These are phyloP conservation scores for Stagonosporopsis chrysanthemi DNA, from an alignment of 2,329 filamentous ascomycete genomes.

Conservation along the genomic window DNA sequence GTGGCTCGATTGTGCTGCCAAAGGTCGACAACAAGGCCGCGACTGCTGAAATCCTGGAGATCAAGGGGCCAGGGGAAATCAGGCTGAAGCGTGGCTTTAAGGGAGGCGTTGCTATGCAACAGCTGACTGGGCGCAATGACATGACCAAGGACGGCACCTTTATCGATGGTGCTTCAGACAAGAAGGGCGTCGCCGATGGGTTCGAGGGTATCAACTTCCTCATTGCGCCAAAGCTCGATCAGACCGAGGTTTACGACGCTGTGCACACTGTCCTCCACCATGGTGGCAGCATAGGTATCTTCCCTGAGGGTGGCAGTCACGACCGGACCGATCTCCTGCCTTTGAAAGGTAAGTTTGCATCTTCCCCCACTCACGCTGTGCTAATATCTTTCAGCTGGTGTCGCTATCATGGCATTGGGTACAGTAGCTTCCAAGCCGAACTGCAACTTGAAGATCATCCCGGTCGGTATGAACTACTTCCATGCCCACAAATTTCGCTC, in stretches of 20 bases:
- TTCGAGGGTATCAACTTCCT: constrained; percentile 85
- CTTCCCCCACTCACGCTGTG: background rate
- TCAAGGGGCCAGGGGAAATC: constrained; percentile 80
- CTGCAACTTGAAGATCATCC: constrained; percentile 91
- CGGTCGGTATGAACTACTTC: constrained; percentile 99
- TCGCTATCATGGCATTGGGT: constrained; percentile 97
- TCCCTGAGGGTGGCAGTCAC: constrained; percentile 95
- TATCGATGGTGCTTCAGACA: constrained; percentile 60
- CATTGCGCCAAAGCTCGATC: constrained; percentile 90
- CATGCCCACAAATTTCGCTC: constrained; percentile 98
- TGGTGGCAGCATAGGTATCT: constrained; percentile 93
- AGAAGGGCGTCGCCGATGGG: constrained; percentile 60
- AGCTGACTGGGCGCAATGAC: constrained; percentile 82
- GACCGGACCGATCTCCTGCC: constrained; percentile 91
- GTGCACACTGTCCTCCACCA: constrained; percentile 84
- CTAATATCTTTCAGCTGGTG: constrained; percentile 69
- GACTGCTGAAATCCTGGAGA: constrained; percentile 83
- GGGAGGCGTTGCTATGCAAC: constrained; percentile 74
- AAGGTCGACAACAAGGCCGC: constrained; percentile 82
- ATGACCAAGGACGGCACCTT: constrained; percentile 72
- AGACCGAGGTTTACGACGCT: constrained; percentile 90
- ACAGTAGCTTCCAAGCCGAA: constrained; percentile 84
- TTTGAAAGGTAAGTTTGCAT: constrained; percentile 64
- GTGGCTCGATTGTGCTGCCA: constrained; percentile 86
- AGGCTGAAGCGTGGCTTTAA: constrained; percentile 88